These are phyloP conservation scores for Melanomma pulvis-pyrius DNA, from an alignment of 495 filamentous ascomycete genomes.

Conservation along the genomic window DNA sequence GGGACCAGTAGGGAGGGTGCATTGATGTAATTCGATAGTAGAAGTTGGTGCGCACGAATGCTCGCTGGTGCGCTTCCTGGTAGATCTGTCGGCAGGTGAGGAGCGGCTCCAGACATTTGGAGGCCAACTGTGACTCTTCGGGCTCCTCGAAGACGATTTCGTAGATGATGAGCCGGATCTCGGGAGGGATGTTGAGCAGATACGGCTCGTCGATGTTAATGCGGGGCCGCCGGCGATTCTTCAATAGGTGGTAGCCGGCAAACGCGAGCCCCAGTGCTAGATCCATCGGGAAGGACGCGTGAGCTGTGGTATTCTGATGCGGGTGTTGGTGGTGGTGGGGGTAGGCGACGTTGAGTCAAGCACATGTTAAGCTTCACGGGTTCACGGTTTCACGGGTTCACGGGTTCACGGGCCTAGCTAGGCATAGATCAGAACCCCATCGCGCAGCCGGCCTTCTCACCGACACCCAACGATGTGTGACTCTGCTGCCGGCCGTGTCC, in stretches of 20 bases:
- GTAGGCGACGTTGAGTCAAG: not conserved
- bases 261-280: slow-evolving; percentile 8
- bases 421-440: not conserved
- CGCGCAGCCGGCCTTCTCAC: not conserved
- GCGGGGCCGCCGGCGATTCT: not conserved
- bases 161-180: slow-evolving; percentile 23
- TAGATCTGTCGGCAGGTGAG: slow-evolving; percentile 20
- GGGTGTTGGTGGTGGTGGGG: not conserved
- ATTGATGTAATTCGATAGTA: not conserved
- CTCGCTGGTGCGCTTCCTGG: slow-evolving; percentile 7
- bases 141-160: slow-evolving; percentile 20
- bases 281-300: slow-evolving; percentile 1
- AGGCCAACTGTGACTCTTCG: not conserved
- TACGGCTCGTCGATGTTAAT: slow-evolving; percentile 19
- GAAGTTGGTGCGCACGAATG: slow-evolving; percentile 18
- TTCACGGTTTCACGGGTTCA: not conserved
- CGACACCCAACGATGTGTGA: not conserved
- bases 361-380: not conserved
- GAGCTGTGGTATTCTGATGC: not conserved
- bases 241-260: slow-evolving; percentile 14
- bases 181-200: slow-evolving; percentile 20
- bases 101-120: slow-evolving; percentile 7
- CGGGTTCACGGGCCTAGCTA: not conserved
- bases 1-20: not conserved
- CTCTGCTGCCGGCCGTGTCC: not conserved